Conservation (phyloP, 1,139 yeast species). For the Candida smagusa region DNA sequence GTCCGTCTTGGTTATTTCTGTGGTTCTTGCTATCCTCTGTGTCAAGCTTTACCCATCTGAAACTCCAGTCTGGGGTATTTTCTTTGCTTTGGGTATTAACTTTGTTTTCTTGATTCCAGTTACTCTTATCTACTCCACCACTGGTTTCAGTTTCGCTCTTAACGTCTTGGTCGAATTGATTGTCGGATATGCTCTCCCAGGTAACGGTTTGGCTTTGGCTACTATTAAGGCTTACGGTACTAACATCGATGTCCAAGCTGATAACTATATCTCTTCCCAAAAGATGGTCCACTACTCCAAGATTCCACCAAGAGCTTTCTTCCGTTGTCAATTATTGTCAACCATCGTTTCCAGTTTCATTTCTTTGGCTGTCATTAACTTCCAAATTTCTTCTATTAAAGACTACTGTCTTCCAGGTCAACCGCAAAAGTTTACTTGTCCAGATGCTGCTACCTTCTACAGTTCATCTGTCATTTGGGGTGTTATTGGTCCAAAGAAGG, state of each 20-base stretch:
- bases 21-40: constrained; percentile 14
- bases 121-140: constrained; percentile 12
- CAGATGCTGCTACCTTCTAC: constrained; percentile 30
- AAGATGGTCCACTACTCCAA: constrained; percentile 33
- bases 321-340: constrained; percentile 30
- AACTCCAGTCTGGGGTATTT: constrained; percentile 19
- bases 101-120: constrained; percentile 17
- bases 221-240: constrained; percentile 18
- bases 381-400: constrained; percentile 23
- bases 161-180: constrained; percentile 18
- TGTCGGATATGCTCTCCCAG: constrained; percentile 17
- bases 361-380: constrained; percentile 26
- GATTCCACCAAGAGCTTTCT: constrained; percentile 32
- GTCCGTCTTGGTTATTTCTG: constrained; percentile 9
- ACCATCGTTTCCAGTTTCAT: constrained; percentile 24
- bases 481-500: constrained; percentile 34
- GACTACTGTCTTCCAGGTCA: constrained; percentile 28
- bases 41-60: constrained; percentile 16
- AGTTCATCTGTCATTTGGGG: constrained; percentile 34
- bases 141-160: constrained; percentile 17
- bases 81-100: constrained; percentile 19
- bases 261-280: constrained; percentile 33
- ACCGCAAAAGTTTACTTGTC: constrained; percentile 29
- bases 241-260: constrained; percentile 31
- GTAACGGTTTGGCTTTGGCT: constrained; percentile 18